Evolutionary conservation across 1,284 basidiomycete genomes (phyloP), one percentile per base, ranked within the genome.

Genomic region (Ceratorhiza oryzae-sativae): DNA sequence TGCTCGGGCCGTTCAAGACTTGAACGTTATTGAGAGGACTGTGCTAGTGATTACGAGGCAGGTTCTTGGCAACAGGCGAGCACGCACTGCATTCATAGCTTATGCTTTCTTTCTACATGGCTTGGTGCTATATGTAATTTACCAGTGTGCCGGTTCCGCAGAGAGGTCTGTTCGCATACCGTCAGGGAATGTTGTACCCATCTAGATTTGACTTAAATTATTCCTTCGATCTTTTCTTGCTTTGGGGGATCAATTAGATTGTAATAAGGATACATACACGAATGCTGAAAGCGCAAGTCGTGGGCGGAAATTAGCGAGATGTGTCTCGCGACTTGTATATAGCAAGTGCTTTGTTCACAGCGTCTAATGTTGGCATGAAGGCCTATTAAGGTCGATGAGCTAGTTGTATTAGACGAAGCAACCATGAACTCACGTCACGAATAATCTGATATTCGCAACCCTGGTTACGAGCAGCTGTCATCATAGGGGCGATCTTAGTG

Each of bases 1-100:
- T 46, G 90, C 92, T 39, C 85, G 95, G 53, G 96, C 94, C 0
- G 93, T 97, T 73, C 90, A 95, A 75, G 92, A 91, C 42, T 86
- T 99, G 36, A 97, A 98, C 78, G 93, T 94, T 0, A 84, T 98
- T 8, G 97, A 99, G 79, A 87, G 95, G 30, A 90, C 91, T 15
- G 89, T 97, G 0, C 90, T 98, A 71, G 85, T 89, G 18, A 83
- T 98, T 13, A 97, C 97, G 0, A 87, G 92, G 23, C 85, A 90
- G 18, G 90, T 99, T 60, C 87, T 98, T 20, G 92, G 93, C 45
- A 95, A 95, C 79, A 90, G 95, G 60, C 87, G 93, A 25, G 89
- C 94, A 46, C 84, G 94, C 75, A 89, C 90, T 25, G 86, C 90
- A 32, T 95, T 95, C 79, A 88, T 96, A 72, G 83, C 87, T 51